Evolutionary conservation across 108 stramenopile species (phyloP), one percentile per base, ranked within the genome.

Genomic region (Cylindrotheca closterium): DNA sequence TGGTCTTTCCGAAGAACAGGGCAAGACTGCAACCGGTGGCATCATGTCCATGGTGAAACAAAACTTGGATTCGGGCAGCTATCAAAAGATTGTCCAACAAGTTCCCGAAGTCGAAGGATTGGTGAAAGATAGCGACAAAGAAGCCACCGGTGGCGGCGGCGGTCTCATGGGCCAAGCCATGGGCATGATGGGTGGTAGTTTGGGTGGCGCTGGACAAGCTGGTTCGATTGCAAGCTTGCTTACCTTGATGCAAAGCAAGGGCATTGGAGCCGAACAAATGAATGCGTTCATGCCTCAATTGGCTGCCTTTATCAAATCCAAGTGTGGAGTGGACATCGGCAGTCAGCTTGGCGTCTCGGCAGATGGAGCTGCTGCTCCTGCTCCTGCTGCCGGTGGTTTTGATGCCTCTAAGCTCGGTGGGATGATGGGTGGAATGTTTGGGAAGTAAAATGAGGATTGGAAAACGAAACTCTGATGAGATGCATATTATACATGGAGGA

Each of bases 291-390:
- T 64, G 31, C 31, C 63, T 28, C 18, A 32, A 8, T 12, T 53
- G 2, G 63, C 31, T 7, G 2, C 50, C 3, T 28, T 53, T 22
- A 29, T 53, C 3, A 23, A 64, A 30, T 15, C 51, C 12, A 53
- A 53, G 46, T 27, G 28, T 22, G 63, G 63, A 7, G 31, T 64
- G 3, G 63, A 64, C 51, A 51, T 64, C 26, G 24, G 45, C 15
- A 30, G 21, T 19, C 15, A n/a, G 22, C 51, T 64, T 29, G 63
- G 63, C 22, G 19, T 37, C 32, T 24, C 58, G 28, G 26, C 18
- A n/a, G 53, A 3, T 24, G 53, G 53, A 27, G 12, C 18, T 27
- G 5, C 1, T 27, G 26, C 24, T 27, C 22, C 53, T 55, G 3
- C 7, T 55, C 17, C 42, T n/a, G n/a, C n/a, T n/a, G n/a, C n/a